A percentile compares a stretch with the other conserved stretches of the same genome.
These are phyloP conservation scores for Mycosphaerelloides madeirae DNA, from an alignment of 2,329 filamentous ascomycete genomes.

Conservation along the genomic window DNA sequence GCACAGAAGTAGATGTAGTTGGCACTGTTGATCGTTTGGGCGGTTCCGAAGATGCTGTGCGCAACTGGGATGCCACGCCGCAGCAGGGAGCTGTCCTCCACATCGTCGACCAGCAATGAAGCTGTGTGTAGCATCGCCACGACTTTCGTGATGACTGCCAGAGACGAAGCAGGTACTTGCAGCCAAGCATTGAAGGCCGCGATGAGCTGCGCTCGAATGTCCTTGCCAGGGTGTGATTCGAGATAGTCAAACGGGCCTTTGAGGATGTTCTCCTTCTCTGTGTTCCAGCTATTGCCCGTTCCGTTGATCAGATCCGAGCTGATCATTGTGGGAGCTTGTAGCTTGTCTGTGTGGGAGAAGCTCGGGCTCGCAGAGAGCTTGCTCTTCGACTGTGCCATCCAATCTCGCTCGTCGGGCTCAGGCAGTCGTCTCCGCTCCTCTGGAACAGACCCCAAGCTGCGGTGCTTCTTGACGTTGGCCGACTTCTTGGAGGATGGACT, in stretches of 20 bases:
- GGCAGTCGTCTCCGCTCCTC: conserved; percentile 19
- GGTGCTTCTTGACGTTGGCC: conserved; percentile 17
- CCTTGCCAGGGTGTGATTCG: conserved; percentile 73
- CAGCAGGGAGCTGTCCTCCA: conserved; percentile 74
- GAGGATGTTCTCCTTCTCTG: conserved; percentile 72
- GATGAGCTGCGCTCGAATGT: conserved; percentile 76
- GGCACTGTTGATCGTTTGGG: conserved; percentile 85
- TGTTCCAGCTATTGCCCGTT: conserved; percentile 56
- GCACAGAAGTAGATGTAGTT: conserved; percentile 87
- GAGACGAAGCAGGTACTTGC: conserved; percentile 63
- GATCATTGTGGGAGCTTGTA: conserved; percentile 17
- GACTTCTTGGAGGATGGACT: conserved; percentile 8
- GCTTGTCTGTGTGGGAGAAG: conserved; percentile 12
- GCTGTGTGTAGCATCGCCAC: conserved; percentile 83
- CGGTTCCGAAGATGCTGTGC: conserved; percentile 76
- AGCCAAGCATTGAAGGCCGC: conserved; percentile 77
- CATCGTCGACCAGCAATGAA: conserved; percentile 79
- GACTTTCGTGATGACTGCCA: conserved; percentile 71
- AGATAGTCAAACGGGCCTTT: conserved; percentile 78
- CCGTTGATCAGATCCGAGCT: conserved; percentile 37
- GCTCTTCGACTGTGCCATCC: conserved; percentile 22
- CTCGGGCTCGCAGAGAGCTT: conserved; percentile 19
- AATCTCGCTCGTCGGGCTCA: conserved; percentile 26
- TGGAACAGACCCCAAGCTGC: conserved; percentile 21
- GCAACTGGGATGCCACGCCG: conserved; percentile 77